Base-by-base conservation (phyloP, 2,329 filamentous ascomycete genomes). In the Chaetomiaceae sp. region DNA sequence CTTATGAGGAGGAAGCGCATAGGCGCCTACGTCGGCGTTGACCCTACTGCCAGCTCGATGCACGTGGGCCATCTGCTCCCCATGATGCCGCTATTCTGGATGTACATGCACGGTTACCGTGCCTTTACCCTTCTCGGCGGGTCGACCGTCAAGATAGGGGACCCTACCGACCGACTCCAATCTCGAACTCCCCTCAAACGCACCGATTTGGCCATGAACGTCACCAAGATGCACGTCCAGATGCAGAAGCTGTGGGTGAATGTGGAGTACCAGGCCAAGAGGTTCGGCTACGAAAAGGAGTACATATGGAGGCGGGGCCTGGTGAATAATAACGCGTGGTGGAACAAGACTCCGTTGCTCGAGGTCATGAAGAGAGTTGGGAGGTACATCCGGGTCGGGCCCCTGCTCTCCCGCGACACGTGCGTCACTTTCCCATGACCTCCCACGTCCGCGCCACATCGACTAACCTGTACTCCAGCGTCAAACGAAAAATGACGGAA, bases 341-440 rank as follows among this genome's bases (percentile, higher is more conserved):
- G 90, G 69, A 79, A 84, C 55, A 79, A 76, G 32, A 67, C 87
- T 35, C 74, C 81, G 1, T 72, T 95, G 36, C 71, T 88, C 39
- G 86, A 95, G 37, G 78, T 96, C 42, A 70, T 94, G 55, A 78
- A 79, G 60, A 75, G 83, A 47, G 69, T 96, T 24, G 93, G 89
- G 3, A 76, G 75, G 26, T 76, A 81, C 37, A 80, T 88, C 62
- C 76, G 91, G 48, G 69, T 98, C 41, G 89, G 91, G 1, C 78
- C 89, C 3, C 89, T 98, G 87, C 74, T 98, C 49, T 81, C 83
- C 42, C 82, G 88, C 58, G 91, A 97, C 52, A 93, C 86, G 84
- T 88, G 65, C n/a, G n/a, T n/a, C n/a, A 73, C 86, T 9, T 24
- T 79, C 38, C 54, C 37, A 9, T 12, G 17, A 15, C 17, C 11